A percentile compares a stretch with the other conserved stretches of the same genome.
Conservation (phyloP, 208 protist genomes). For the Trypanosoma congolense region DNA sequence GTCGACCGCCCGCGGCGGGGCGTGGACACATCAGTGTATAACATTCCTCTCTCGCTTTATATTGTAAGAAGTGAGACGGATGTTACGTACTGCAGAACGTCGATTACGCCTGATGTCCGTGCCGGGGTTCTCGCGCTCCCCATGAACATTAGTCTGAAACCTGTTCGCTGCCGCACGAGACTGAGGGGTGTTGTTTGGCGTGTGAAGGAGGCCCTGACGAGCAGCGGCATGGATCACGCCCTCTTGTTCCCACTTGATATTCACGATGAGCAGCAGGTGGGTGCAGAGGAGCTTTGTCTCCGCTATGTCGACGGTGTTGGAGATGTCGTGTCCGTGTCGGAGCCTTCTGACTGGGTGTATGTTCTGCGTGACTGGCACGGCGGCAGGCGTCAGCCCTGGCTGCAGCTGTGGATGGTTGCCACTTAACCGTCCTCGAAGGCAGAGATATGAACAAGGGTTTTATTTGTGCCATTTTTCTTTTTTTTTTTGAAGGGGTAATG, state of each 20-base stretch:
- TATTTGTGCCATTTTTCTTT: too few species aligned
- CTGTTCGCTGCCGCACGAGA: constrained; percentile 46
- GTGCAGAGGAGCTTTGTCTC: constrained; percentile 13
- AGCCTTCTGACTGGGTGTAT: constrained; percentile 40
- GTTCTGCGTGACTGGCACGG: constrained; percentile 22
- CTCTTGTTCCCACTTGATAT: constrained; percentile 24
- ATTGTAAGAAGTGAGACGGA: constrained; percentile 19
- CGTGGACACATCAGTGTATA: constrained; percentile 10
- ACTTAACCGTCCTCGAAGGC: too few species aligned
- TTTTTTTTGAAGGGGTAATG: too few species aligned
- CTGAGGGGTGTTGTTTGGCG: constrained; percentile 64
- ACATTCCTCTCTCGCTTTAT: constrained; percentile 15
- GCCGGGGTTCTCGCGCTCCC: constrained; percentile 22
- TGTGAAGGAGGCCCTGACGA: constrained; percentile 34
- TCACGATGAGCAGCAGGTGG: constrained; percentile 16
- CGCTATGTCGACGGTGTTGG: constrained; percentile 18
- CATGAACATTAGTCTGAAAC: constrained; percentile 38
- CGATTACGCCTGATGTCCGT: not conserved
- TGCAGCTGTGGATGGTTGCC: constrained; percentile 44
- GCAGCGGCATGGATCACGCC: constrained; percentile 18
- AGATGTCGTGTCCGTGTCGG: constrained; percentile 26
- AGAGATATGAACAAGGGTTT: too few species aligned
- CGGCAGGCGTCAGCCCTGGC: constrained; percentile 29
- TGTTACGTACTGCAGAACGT: constrained; percentile 1
- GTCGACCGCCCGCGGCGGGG: constrained; percentile 10